Conservation (phyloP, 2,329 filamentous ascomycete species). For the Teratosphaeria gauchensis region DNA sequence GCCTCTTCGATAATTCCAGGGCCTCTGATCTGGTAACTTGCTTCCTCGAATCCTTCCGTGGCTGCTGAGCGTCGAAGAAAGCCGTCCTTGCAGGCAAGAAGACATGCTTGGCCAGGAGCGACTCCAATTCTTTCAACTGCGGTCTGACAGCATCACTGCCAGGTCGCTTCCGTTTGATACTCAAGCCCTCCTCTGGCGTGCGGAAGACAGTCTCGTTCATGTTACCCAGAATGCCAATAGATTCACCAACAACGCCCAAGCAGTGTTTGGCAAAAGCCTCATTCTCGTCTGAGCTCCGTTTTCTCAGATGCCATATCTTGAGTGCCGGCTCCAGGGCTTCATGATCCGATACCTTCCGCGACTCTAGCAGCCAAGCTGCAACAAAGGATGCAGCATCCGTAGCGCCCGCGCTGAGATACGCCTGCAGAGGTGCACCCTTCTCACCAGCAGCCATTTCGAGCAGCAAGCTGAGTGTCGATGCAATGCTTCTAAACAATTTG, state of each 20-base stretch:
- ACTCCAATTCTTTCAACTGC: conserved; percentile 9
- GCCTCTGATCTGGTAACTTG: neutral
- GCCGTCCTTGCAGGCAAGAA: conserved; percentile 30
- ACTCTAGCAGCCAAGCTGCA: conserved; percentile 15
- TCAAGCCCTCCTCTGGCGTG: neutral
- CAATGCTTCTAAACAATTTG: neutral
- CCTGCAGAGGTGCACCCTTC: conserved; percentile 14
- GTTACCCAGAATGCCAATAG: conserved; percentile 7
- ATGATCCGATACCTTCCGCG: neutral
- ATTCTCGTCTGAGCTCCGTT: conserved; percentile 12
- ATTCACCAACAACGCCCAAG: conserved; percentile 13
- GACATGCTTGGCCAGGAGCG: conserved; percentile 32
- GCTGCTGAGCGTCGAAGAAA: conserved; percentile 22
- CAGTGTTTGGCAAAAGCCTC: conserved; percentile 18
- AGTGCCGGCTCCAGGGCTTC: conserved; percentile 12
- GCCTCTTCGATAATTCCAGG: neutral
- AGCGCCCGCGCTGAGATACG: conserved; percentile 13
- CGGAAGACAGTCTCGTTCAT: neutral
- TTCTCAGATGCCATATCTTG: conserved; percentile 20
- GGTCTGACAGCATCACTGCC: neutral
- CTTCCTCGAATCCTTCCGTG: neutral
- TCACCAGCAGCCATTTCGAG: conserved; percentile 9
- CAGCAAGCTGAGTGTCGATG: conserved; percentile 7
- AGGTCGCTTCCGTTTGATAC: conserved; percentile 14
- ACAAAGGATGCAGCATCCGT: conserved; percentile 14